Base-by-base conservation (phyloP, 73 alveolate genomes). In the Blepharisma stoltei region DNA sequence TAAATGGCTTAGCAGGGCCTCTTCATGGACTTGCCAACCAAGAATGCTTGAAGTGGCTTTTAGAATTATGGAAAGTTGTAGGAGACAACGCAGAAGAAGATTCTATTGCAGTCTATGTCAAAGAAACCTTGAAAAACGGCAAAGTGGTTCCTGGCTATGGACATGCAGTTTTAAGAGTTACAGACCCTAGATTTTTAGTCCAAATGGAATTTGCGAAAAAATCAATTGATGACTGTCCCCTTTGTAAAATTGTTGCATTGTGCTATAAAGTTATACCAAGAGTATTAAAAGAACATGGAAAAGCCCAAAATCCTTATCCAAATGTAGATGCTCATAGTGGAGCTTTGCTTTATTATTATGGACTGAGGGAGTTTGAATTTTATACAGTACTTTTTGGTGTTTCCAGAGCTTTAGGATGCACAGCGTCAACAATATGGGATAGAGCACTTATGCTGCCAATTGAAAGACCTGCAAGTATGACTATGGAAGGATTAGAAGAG, bases 311-410 rank as follows among this genome's bases (percentile, higher is more conserved):
- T 80, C 99, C 99, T 18, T 93, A 86, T 90, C 99, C 99, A 55
- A 95, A 92, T 76, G 98, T 95, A 23, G 97, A 95, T 81, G 97
- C 97, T 25, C 94, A 87, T 53, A 88, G 97, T 21, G 98, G 98
- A 46, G 95, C 90, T 25, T 86, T 93, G 44, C 80, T 93, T 41
- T 80, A 89, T 87, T 89, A 91, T 77, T 77, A 66, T 53, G 84
- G 84, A 1, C 11, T 77, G 0, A 65, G 23, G 6, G 85, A 77
- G 45, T 48, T 88, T 6, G 85, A 89, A 54, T 87, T 53, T 69
- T 86, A 88, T 78, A 85, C 97, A 47, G 98, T 93, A 11, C 79
- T 93, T 6, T 95, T 95, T 82, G 99, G 97, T 41, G 97, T 95
- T 52, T 88, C 97, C 6, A 88, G 99, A 52, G 92, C 97, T 20